Conservation (phyloP, 129 eudicot species). For the Ambrosia artemisiifolia region DNA sequence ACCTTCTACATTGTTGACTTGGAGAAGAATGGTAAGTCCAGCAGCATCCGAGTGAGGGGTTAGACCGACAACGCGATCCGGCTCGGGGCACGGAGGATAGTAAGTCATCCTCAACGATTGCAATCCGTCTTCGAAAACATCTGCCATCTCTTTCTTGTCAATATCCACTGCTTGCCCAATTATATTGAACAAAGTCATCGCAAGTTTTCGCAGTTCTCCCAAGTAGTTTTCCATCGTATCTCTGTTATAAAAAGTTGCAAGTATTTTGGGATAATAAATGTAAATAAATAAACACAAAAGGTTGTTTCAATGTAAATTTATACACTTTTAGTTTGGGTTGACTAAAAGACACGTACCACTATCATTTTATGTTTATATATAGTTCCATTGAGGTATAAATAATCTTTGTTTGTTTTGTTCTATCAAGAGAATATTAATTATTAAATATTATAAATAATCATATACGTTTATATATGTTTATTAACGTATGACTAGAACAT, state of each 20-base stretch:
- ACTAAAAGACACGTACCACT: too few species aligned
- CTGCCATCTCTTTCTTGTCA: constrained; percentile 28
- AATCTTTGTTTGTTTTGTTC: too few species aligned
- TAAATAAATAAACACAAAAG: too few species aligned
- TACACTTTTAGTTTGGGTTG: too few species aligned
- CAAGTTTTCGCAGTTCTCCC: constrained; percentile 37
- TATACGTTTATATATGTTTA: too few species aligned
- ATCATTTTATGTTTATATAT: too few species aligned
- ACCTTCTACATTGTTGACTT: constrained; percentile 43
- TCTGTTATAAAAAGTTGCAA: constrained; percentile 2
- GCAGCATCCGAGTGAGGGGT: constrained; percentile 51
- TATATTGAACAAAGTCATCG: constrained; percentile 24
- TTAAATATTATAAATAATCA: too few species aligned
- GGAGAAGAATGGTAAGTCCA: constrained; percentile 47
- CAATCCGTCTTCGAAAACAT: constrained; percentile 46
- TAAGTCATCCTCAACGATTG: constrained; percentile 45
- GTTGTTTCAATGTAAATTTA: too few species aligned
- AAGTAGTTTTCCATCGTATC: constrained; percentile 45
- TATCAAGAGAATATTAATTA: too few species aligned
- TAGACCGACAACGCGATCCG: constrained; percentile 47
- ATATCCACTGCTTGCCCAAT: constrained; percentile 49
- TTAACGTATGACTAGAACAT: too few species aligned
- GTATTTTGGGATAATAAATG: too few species aligned
- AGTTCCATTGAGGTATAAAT: too few species aligned
- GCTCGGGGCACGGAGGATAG: constrained; percentile 62